Percentiles rank a stretch among this genome's conserved stretches.
These are phyloP conservation scores for Botrytis sinoallii DNA, from an alignment of 2,329 filamentous ascomycete genomes.

Conservation along the genomic window DNA sequence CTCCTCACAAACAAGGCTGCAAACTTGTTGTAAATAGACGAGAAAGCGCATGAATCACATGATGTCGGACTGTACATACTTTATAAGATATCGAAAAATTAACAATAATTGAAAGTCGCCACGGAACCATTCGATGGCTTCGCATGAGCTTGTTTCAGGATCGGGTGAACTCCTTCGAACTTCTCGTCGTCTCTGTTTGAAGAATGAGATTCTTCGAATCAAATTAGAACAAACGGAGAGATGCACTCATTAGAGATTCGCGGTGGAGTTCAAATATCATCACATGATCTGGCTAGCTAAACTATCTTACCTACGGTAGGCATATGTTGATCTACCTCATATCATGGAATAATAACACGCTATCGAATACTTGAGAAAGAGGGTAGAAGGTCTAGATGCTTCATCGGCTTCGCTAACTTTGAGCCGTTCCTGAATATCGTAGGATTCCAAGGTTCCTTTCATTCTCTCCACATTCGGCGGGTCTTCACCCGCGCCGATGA, in stretches of 20 bases:
- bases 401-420: neutral
- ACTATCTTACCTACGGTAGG: neutral
- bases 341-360: neutral
- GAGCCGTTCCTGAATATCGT: neutral
- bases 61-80: neutral
- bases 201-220: neutral
- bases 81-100: neutral
- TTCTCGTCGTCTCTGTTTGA: neutral
- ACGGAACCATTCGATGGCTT: neutral
- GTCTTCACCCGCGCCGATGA: neutral
- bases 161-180: too few relatives aligned
- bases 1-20: constrained; percentile 18
- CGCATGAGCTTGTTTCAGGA: neutral
- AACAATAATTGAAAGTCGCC: neutral
- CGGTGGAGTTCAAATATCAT: neutral
- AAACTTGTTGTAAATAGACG: constrained; percentile 1
- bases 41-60: neutral
- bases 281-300: neutral
- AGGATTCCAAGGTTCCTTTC: neutral
- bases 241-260: neutral
- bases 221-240: neutral
- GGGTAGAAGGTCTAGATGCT: neutral
- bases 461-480: neutral
- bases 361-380: neutral
- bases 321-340: neutral